These are phyloP conservation scores for Fraxinus floribunda DNA, from an alignment of 305 asterid species.

Conservation along the genomic window DNA sequence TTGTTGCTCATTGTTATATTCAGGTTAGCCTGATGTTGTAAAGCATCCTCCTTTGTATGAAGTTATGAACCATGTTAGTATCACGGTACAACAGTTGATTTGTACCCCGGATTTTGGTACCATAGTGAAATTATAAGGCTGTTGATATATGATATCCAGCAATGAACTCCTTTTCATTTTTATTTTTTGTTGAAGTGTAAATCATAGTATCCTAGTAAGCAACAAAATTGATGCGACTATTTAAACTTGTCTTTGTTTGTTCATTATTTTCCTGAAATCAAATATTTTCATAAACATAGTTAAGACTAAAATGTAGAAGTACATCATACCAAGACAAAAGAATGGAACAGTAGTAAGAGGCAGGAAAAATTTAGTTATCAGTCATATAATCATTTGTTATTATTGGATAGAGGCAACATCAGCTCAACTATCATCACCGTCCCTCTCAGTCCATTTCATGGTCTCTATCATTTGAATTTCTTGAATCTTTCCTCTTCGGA, in stretches of 20 bases:
- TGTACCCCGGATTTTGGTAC: neutral
- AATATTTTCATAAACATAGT: neutral
- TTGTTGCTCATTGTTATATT: constrained; percentile 7
- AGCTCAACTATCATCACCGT: neutral
- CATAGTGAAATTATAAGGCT: neutral
- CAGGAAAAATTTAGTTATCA: neutral
- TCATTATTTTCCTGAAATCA: neutral
- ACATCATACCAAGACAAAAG: neutral
- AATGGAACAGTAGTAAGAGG: constrained; percentile 4
- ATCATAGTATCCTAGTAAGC: neutral
- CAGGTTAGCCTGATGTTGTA: constrained; percentile 4
- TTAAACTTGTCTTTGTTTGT: neutral
- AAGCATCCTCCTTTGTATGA: neutral
- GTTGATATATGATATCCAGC: neutral
- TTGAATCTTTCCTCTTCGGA: neutral
- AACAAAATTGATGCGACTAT: neutral
- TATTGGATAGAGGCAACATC: neutral
- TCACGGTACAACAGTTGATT: neutral
- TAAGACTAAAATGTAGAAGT: constrained; percentile 3
- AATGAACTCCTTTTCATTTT: neutral
- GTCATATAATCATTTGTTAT: neutral
- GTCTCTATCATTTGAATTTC: constrained; percentile 11
- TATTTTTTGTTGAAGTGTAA: neutral
- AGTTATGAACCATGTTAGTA: neutral
- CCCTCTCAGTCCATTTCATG: neutral